phyloP scores from a whole-genome alignment of 768 basidiomycete species.

The Mycena indigotica region DNA sequence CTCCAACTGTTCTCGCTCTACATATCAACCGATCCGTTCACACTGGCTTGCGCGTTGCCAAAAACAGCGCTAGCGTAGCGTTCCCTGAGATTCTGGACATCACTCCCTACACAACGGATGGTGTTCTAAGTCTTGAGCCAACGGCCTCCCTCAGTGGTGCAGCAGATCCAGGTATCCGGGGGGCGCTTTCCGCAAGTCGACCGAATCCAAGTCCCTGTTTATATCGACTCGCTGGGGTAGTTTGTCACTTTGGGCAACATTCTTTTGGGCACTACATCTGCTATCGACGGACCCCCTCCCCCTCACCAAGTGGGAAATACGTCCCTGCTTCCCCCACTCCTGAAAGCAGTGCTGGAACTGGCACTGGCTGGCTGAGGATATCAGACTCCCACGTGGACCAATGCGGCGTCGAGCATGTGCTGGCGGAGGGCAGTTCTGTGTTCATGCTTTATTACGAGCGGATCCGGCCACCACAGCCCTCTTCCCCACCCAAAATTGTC shows the following conservation, averaged over 20 bases:
- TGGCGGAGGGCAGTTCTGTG: constrained; percentile 70
- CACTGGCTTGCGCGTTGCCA: constrained; percentile 71
- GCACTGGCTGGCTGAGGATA: constrained; percentile 83
- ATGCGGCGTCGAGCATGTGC: constrained; percentile 72
- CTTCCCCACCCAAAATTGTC: constrained; percentile 3
- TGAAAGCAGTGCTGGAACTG: constrained; percentile 35
- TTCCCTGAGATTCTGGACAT: constrained; percentile 92
- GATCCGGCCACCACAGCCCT: constrained; percentile 29
- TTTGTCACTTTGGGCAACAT: constrained; percentile 92
- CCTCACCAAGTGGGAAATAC: constrained; percentile 34
- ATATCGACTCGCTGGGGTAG: constrained; percentile 83
- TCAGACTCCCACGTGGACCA: constrained; percentile 84
- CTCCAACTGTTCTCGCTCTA: constrained; percentile 82
- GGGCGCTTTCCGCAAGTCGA: background rate
- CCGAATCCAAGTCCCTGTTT: constrained; percentile 68
- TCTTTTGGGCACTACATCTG: constrained; percentile 95
- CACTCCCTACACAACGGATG: constrained; percentile 84
- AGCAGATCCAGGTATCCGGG: constrained; percentile 34
- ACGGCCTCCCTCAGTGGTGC: constrained; percentile 60
- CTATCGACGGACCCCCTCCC: constrained; percentile 77
- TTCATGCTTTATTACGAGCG: constrained; percentile 98
- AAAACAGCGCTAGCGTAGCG: constrained; percentile 78
- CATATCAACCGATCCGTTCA: constrained; percentile 93
- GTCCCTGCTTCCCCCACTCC: constrained; percentile 28
- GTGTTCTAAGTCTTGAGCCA: constrained; percentile 70